Evolutionary conservation across 1,284 basidiomycete species (phyloP), one percentile per base, ranked within the genome.

Genomic region (Puccinia horiana): DNA sequence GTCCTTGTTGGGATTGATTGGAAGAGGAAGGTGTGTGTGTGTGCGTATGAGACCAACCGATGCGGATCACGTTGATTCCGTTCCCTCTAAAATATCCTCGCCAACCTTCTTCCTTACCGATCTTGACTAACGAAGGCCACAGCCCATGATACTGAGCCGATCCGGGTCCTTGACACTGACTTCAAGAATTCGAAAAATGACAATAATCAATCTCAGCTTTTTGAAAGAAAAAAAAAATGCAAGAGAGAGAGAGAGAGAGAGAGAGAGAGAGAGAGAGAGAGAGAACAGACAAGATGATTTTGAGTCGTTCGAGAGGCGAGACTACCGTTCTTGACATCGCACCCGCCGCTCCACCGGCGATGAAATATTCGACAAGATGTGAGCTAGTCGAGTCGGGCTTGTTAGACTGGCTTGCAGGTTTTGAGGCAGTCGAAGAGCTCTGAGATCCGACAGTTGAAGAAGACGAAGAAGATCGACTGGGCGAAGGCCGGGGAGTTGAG

Each of bases 71-170:
- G 87, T 98, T 98, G 86, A 96, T 94, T 20, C 94, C 95, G 83
- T 90, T 90, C 14, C 89, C 90, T 75, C 94, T 90, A 94, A 97
- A 96, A 87, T 92, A 95, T 2, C 96, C 96, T 85, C 88, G 90
- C 87, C 95, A 93, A 0, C 95, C 96, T 87, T 98, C 96, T 86
- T 96, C 94, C 84, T 89, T 89, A 93, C 94, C 96, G 92, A 97
- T 97, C 82, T 94, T 90, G 3, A 79, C 40, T 12, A 79, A 32
- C 0, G 77, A 79, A 5, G 44, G 67, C 77, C 77, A 84, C 85
- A 63, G 82, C 74, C 58, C 78, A 47, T 74, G 78, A 49, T 81
- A 74, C 35, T 52, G 73, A 14, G 44, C 14, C n/a, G 49, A 37
- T 23, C 44, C 56, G 20, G 54, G 86, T 18, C 85, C 85, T 52